These are phyloP conservation scores for Malus orientalis DNA, from an alignment of 306 rosid genomes.

Conservation along the genomic window DNA sequence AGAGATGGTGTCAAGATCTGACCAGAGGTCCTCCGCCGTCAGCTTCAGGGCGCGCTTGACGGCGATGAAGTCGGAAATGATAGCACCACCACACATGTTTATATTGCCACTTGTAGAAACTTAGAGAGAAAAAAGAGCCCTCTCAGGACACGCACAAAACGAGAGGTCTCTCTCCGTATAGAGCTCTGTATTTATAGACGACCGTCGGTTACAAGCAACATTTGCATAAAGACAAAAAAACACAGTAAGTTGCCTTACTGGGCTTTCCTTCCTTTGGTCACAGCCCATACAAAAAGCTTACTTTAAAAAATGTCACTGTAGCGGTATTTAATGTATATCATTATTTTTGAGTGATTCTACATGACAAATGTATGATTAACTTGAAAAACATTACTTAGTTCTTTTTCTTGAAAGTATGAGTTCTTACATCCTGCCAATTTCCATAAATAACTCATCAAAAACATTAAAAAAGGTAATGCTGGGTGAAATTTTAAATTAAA, in stretches of 20 bases:
- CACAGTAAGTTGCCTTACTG: not conserved
- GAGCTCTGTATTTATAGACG: conserved; percentile 20
- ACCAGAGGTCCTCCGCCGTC: conserved; percentile 43
- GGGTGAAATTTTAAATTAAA: no score
- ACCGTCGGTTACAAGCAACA: not conserved
- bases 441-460: not conserved
- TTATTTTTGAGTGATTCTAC: not conserved
- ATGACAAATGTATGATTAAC: not conserved
- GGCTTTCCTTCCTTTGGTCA: not conserved
- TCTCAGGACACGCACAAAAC: not conserved
- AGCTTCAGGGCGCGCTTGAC: conserved; percentile 41
- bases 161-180: not conserved
- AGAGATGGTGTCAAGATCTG: conserved; percentile 49
- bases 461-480: no score
- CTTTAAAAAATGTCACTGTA: no score
- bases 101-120: not conserved
- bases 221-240: conserved; percentile 1
- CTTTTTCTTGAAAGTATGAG: no score
- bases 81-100: conserved; percentile 91
- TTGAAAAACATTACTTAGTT: no score
- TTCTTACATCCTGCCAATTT: no score
- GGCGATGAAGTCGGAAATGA: conserved; percentile 59
- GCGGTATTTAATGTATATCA: not conserved
- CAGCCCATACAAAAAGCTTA: not conserved
- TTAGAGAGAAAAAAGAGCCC: not conserved